Percentiles rank a stretch among this genome's conserved stretches.
Conservation (phyloP, 352 stramenopile genomes). For the Albugo candida region DNA sequence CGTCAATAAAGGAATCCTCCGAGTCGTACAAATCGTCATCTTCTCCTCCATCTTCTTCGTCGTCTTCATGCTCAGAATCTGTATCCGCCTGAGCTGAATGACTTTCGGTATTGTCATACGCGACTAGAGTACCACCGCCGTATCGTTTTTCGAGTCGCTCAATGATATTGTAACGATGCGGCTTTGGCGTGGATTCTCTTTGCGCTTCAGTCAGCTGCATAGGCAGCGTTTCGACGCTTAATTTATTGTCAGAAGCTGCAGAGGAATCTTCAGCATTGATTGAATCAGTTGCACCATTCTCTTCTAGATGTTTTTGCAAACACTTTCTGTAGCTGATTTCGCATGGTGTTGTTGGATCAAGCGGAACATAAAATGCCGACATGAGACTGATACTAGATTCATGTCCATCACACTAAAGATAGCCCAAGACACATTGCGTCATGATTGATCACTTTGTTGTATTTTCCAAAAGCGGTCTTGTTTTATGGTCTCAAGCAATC, state of each 20-base stretch:
- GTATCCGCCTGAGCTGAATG: slow-evolving; percentile 8
- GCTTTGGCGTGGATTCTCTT: background rate
- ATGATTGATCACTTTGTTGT: slow-evolving; percentile 89
- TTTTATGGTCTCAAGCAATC: slow-evolving; percentile 79
- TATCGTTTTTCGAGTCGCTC: slow-evolving; percentile 74
- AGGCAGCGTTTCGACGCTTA: too few relatives aligned
- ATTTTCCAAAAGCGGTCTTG: slow-evolving; percentile 79
- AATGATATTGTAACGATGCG: slow-evolving; percentile 71
- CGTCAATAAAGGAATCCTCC: slow-evolving; percentile 79
- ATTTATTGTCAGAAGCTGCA: background rate
- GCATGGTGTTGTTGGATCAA: too few relatives aligned
- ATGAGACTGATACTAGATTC: too few relatives aligned
- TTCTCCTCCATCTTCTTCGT: slow-evolving; percentile 19
- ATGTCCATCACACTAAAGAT: too few relatives aligned
- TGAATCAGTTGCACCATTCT: too few relatives aligned
- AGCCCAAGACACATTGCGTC: too few relatives aligned
- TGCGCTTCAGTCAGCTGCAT: too few relatives aligned
- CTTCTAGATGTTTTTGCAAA: too few relatives aligned
- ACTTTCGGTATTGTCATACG: slow-evolving; percentile 4
- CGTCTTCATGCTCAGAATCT: slow-evolving; percentile 6
- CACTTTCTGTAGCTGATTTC: too few relatives aligned
- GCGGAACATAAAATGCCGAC: too few relatives aligned
- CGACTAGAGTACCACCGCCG: slow-evolving; percentile 37
- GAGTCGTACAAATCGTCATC: slow-evolving; percentile 78
- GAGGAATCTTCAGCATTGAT: background rate